Evolutionary conservation across 345 rosid genomes (phyloP).

Genomic region (Salix viminalis): DNA sequence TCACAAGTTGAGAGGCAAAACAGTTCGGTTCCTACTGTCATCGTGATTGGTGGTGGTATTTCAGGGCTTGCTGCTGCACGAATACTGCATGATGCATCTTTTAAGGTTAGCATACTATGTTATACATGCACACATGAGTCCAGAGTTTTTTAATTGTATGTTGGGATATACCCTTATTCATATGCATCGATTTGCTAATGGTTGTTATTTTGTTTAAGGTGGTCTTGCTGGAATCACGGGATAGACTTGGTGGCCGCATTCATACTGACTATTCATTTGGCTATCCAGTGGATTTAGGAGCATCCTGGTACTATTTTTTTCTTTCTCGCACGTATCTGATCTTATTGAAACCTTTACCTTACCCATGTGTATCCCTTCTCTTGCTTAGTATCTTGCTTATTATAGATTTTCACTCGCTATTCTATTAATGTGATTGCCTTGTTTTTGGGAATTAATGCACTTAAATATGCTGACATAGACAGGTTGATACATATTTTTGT

Average conservation of each 20-base stretch:
- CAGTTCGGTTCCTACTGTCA: slow-evolving; percentile 50
- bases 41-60: slow-evolving; percentile 85
- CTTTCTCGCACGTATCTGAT: not conserved
- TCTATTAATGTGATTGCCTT: not conserved
- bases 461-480: not conserved
- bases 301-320: slow-evolving; percentile 59
- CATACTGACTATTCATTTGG: slow-evolving; percentile 89
- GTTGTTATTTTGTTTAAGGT: slow-evolving; percentile 40
- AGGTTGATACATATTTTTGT: not conserved
- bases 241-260: slow-evolving; percentile 87
- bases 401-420: not conserved
- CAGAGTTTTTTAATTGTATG: not conserved
- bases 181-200: not conserved
- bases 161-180: not conserved
- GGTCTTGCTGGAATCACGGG: slow-evolving; percentile 71
- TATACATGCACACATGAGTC: not conserved
- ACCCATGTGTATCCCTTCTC: too few relatives aligned
- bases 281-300: slow-evolving; percentile 90
- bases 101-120: slow-evolving; percentile 40
- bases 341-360: not conserved
- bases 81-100: slow-evolving; percentile 57
- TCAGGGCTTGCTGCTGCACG: slow-evolving; percentile 89
- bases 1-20: slow-evolving; percentile 43
- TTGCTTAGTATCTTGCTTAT: not conserved
- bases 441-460: not conserved